Evolutionary conservation across 805 yeast species (phyloP).

Genomic region (Danielia oregonensis): DNA sequence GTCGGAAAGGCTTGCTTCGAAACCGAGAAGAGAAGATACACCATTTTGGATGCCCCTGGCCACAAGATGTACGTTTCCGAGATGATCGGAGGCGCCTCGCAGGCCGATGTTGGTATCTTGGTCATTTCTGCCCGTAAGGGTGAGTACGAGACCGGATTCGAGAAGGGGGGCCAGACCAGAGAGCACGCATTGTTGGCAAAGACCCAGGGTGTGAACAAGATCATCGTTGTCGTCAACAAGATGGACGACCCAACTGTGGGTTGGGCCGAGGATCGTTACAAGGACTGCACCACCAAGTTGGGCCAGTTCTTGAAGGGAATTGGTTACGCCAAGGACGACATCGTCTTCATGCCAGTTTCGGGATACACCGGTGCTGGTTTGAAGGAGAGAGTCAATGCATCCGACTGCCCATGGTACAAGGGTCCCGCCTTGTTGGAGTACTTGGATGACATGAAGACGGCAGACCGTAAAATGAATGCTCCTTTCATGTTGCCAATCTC

Average conservation of each 20-base stretch:
- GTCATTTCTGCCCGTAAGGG: slow-evolving; percentile 99
- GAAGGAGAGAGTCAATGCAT: slow-evolving; percentile 73
- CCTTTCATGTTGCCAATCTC: slow-evolving; percentile 97
- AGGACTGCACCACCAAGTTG: slow-evolving; percentile 88
- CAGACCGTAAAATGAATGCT: slow-evolving; percentile 83
- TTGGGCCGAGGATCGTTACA: slow-evolving; percentile 96
- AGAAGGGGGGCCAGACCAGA: slow-evolving; percentile 98
- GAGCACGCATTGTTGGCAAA: slow-evolving; percentile 97
- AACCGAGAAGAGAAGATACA: slow-evolving; percentile 96
- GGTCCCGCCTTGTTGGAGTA: slow-evolving; percentile 92
- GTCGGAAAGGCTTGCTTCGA: slow-evolving; percentile 98
- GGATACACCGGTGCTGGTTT: slow-evolving; percentile 97
- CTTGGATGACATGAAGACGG: slow-evolving; percentile 76
- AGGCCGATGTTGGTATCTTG: slow-evolving; percentile 96
- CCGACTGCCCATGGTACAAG: slow-evolving; percentile 85
- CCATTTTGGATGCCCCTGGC: slow-evolving; percentile 98
- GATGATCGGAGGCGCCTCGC: slow-evolving; percentile 99
- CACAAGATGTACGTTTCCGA: slow-evolving; percentile 98
- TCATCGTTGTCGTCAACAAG: slow-evolving; percentile 92
- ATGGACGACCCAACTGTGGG: slow-evolving; percentile 97
- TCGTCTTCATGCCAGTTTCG: slow-evolving; percentile 93
- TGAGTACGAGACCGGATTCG: slow-evolving; percentile 98
- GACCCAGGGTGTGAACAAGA: slow-evolving; percentile 95
- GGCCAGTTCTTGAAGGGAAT: slow-evolving; percentile 75
- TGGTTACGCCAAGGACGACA: slow-evolving; percentile 86